phyloP scores from a whole-genome alignment of 176 grass and related monocot species.

The Elymus sibiricus region DNA sequence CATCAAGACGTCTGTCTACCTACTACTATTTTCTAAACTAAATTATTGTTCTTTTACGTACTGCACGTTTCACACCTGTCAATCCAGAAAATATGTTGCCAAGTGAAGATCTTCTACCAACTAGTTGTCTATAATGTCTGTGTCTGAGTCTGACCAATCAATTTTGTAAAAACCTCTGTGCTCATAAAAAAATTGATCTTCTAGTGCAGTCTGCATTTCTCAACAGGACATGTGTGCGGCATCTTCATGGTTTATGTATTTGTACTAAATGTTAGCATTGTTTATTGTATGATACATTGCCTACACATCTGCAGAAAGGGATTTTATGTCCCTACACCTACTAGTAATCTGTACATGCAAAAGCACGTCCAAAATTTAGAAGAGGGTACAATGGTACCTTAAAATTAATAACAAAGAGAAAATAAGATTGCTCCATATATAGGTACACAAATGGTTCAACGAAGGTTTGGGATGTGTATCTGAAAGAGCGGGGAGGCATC shows the following conservation, averaged over 20 bases:
- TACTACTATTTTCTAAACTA: neutral
- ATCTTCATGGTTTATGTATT: constrained; percentile 9
- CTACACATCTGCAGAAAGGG: neutral
- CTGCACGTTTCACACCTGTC: neutral
- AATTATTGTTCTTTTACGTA: neutral
- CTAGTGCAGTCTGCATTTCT: neutral
- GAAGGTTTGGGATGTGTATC: too few relatives aligned
- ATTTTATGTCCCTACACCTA: neutral
- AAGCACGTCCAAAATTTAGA: too few relatives aligned
- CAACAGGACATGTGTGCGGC: neutral
- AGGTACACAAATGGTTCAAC: too few relatives aligned
- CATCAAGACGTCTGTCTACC: neutral
- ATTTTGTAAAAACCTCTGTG: neutral
- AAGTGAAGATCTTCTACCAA: neutral
- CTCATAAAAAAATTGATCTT: neutral
- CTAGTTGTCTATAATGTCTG: neutral
- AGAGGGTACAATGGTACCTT: too few relatives aligned
- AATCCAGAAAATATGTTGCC: neutral
- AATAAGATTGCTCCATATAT: too few relatives aligned
- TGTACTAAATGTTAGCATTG: neutral
- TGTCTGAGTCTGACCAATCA: neutral
- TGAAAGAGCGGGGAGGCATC: too few relatives aligned
- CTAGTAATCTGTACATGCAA: neutral
- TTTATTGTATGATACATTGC: neutral
- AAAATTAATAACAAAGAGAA: too few relatives aligned